Evolutionary conservation across 2,329 filamentous ascomycete species (phyloP).

Genomic region (Penicillium decumbens): DNA sequence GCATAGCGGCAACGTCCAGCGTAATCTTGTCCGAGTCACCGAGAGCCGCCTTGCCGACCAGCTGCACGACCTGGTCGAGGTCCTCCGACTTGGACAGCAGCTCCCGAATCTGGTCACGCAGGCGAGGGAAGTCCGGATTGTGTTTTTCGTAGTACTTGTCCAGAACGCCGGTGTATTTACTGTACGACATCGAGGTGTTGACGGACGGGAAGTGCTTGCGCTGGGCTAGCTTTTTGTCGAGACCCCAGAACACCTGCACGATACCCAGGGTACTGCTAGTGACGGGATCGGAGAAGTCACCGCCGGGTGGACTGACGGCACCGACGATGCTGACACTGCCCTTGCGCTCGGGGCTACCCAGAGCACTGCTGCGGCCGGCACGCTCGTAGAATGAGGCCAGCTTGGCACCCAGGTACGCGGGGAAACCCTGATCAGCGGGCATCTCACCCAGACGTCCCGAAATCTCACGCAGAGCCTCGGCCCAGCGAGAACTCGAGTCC

Average conservation of each 20-base stretch:
- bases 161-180: constrained; percentile 85
- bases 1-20: constrained; percentile 78
- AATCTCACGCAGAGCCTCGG: constrained; percentile 95
- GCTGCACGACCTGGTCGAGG: constrained; percentile 95
- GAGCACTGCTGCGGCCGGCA: constrained; percentile 76
- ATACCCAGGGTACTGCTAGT: constrained; percentile 91
- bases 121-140: constrained; percentile 85
- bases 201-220: constrained; percentile 99
- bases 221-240: constrained; percentile 99
- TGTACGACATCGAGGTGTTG: constrained; percentile 92
- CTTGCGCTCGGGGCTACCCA: constrained; percentile 81
- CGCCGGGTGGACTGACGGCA: constrained; percentile 92
- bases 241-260: constrained; percentile 99
- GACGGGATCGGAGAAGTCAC: constrained; percentile 98
- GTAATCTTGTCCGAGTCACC: constrained; percentile 98
- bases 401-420: constrained; percentile 93
- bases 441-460: constrained; percentile 98
- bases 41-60: constrained; percentile 94
- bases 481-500: constrained; percentile 96
- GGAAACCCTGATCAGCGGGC: constrained; percentile 99
- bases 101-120: constrained; percentile 90
- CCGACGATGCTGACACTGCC: constrained; percentile 97
- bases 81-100: constrained; percentile 93
- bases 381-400: constrained; percentile 99
- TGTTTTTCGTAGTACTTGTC: constrained; percentile 94